Conservation (phyloP, 345 rosid species). For the Salix koriyanagi region DNA sequence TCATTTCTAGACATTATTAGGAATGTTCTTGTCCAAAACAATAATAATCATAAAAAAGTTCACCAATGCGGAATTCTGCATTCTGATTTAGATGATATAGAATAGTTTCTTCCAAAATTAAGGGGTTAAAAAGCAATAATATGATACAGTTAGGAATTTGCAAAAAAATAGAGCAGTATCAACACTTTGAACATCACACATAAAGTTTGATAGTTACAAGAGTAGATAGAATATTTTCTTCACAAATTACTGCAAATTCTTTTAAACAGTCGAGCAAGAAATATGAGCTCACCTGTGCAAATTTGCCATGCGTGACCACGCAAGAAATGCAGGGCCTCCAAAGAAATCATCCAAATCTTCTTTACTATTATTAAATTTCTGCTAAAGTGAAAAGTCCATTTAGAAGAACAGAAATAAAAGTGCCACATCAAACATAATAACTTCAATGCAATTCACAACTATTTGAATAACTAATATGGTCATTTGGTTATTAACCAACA, state of each 20-base stretch:
- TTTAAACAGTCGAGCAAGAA: slow-evolving; percentile 7
- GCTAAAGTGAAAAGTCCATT: slow-evolving; percentile 19
- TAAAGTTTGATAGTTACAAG: background rate
- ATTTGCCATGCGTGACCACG: slow-evolving; percentile 77
- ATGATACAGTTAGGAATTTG: background rate
- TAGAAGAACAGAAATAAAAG: slow-evolving; percentile 12
- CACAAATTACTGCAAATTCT: background rate
- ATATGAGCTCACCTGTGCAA: slow-evolving; percentile 50
- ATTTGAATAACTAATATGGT: background rate
- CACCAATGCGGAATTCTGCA: too few species aligned
- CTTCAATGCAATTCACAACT: background rate
- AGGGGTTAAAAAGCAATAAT: slow-evolving; percentile 2
- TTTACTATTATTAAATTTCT: slow-evolving; percentile 52
- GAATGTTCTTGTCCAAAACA: slow-evolving; percentile 11
- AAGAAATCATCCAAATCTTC: slow-evolving; percentile 60
- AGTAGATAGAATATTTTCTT: background rate
- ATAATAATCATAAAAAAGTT: background rate
- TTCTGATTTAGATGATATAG: background rate
- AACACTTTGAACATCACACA: background rate
- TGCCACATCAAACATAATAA: slow-evolving; percentile 6
- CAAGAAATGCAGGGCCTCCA: slow-evolving; percentile 79
- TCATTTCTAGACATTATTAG: background rate
- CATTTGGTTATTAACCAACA: background rate
- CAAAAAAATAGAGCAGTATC: background rate
- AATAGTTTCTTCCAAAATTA: background rate